A percentile compares a stretch with the other conserved stretches of the same genome.
Evolutionary conservation across 768 basidiomycete genomes (phyloP).

Genomic region (Lentinula raphanica): DNA sequence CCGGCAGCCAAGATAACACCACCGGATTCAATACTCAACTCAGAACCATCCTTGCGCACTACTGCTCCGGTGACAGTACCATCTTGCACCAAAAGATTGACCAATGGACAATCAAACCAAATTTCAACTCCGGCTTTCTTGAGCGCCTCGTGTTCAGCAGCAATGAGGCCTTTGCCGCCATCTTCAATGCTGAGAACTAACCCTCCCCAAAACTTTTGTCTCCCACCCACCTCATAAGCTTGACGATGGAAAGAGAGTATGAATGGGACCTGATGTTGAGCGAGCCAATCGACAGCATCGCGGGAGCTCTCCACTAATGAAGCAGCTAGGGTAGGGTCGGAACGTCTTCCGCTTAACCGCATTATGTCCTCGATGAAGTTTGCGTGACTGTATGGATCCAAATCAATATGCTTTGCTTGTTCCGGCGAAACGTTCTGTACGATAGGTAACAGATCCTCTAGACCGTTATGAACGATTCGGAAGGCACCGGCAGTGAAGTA

Average conservation of each 20-base stretch:
- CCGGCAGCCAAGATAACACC: slow-evolving; percentile 61
- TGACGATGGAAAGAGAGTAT: slow-evolving; percentile 58
- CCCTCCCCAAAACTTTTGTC: slow-evolving; percentile 69
- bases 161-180: slow-evolving; percentile 65
- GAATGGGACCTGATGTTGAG: slow-evolving; percentile 45
- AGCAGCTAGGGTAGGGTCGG: slow-evolving; percentile 44
- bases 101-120: slow-evolving; percentile 53
- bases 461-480: slow-evolving; percentile 57
- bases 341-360: slow-evolving; percentile 48
- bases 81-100: slow-evolving; percentile 30
- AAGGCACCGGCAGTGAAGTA: slow-evolving; percentile 70
- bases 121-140: slow-evolving; percentile 44
- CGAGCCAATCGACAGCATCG: slow-evolving; percentile 54
- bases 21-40: slow-evolving; percentile 29
- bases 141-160: slow-evolving; percentile 47
- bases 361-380: slow-evolving; percentile 55
- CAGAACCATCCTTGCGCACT: slow-evolving; percentile 33
- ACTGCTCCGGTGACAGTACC: slow-evolving; percentile 42
- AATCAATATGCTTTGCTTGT: slow-evolving; percentile 42
- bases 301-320: slow-evolving; percentile 53
- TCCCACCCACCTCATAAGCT: slow-evolving; percentile 58
- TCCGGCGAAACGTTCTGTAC: slow-evolving; percentile 43
- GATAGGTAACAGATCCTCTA: slow-evolving; percentile 53
- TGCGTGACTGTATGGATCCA: slow-evolving; percentile 51
- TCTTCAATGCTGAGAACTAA: slow-evolving; percentile 56